Percentiles rank a stretch among this genome's conserved stretches.
phyloP scores from a whole-genome alignment of 768 basidiomycete species.

The Chalciporus pseudorubinellus region DNA sequence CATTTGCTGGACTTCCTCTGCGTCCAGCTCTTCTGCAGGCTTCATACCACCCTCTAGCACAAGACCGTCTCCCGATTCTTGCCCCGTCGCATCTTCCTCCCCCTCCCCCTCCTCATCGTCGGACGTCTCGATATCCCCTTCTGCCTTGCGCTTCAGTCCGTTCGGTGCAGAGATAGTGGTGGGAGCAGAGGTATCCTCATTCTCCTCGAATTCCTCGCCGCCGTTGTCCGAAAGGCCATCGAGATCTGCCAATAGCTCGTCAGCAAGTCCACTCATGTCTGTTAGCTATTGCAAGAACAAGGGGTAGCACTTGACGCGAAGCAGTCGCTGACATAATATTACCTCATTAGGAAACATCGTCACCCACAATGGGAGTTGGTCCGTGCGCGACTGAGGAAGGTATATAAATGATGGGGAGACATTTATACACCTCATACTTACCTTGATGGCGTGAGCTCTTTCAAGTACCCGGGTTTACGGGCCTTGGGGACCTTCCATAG shows the following conservation, averaged over 20 bases:
- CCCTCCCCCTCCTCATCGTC: conserved; percentile 47
- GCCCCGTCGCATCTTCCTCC: conserved; percentile 38
- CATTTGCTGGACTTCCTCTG: conserved; percentile 93
- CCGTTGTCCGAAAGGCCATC: conserved; percentile 78
- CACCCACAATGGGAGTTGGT: conserved; percentile 2
- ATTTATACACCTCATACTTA: conserved; percentile 46
- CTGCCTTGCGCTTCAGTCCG: conserved; percentile 64
- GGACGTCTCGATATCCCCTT: conserved; percentile 52
- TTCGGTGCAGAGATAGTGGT: conserved; percentile 22
- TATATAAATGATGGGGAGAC: conserved; percentile 10
- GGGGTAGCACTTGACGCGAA: not conserved
- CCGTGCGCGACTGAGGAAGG: conserved; percentile 7
- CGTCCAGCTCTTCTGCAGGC: conserved; percentile 95
- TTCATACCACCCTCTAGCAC: conserved; percentile 84
- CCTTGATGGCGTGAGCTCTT: conserved; percentile 62
- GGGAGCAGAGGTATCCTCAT: conserved; percentile 25
- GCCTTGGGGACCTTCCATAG: conserved; percentile 51
- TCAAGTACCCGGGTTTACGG: conserved; percentile 56
- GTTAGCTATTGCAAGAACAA: not conserved
- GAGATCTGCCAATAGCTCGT: conserved; percentile 91
- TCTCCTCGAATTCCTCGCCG: conserved; percentile 48
- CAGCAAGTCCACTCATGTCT: conserved; percentile 79
- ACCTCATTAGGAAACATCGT: conserved; percentile 6
- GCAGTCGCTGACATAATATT: not conserved
- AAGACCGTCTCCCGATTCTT: conserved; percentile 49